phyloP scores from a whole-genome alignment of 164 flowering plant species.

The Nymphaea colorata region DNA sequence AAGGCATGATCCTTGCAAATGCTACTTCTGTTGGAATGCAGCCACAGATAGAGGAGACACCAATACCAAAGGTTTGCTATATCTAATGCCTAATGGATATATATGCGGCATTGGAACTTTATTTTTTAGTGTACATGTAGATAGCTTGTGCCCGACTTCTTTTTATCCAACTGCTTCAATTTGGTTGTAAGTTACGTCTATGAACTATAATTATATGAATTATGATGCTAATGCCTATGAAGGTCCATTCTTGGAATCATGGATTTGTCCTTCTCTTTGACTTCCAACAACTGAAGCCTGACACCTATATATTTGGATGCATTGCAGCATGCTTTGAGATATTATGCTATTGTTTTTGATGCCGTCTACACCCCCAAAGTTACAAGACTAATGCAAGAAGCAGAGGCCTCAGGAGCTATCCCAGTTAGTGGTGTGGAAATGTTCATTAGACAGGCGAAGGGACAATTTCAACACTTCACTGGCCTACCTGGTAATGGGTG shows the following conservation, averaged over 20 bases:
- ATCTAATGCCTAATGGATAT: conserved; percentile 5
- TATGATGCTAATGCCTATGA: too few species aligned
- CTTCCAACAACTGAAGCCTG: too few species aligned
- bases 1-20: conserved; percentile 49
- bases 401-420: conserved; percentile 62
- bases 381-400: conserved; percentile 80
- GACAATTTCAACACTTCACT: conserved; percentile 75
- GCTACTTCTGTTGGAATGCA: conserved; percentile 61
- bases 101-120: neutral
- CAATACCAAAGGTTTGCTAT: conserved; percentile 33
- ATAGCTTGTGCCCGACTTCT: neutral
- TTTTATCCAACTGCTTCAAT: neutral
- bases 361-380: conserved; percentile 88
- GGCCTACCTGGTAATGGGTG: neutral
- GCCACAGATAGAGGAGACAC: conserved; percentile 36
- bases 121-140: neutral
- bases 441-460: conserved; percentile 89
- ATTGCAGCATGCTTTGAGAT: conserved; percentile 51
- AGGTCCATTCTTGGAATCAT: too few species aligned
- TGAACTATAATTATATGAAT: too few species aligned
- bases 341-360: conserved; percentile 76
- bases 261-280: too few species aligned
- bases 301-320: neutral
- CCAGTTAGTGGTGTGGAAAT: conserved; percentile 71
- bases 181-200: neutral